Percentiles rank a stretch among this genome's conserved stretches.
phyloP scores from a whole-genome alignment of 768 basidiomycete genomes.

The Naematelia encephala region DNA sequence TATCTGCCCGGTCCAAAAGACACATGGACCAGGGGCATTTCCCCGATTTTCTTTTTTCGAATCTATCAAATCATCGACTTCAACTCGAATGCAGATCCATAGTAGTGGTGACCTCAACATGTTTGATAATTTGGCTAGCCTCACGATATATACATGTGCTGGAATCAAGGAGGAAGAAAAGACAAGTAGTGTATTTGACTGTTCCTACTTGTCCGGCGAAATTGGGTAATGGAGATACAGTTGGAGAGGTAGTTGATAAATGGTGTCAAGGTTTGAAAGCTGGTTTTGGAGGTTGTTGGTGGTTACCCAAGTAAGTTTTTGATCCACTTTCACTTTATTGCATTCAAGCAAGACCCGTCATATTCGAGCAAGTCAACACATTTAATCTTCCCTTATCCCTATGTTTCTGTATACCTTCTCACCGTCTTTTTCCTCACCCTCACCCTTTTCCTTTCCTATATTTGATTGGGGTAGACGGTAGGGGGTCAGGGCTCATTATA shows the following conservation, averaged over 20 bases:
- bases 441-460: no score
- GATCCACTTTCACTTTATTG: background rate
- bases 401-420: background rate
- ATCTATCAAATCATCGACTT: background rate
- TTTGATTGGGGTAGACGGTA: no score
- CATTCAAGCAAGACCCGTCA: background rate
- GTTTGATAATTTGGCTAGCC: no score
- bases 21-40: background rate
- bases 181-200: background rate
- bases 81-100: no score
- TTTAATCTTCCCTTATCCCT: no score
- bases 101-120: no score
- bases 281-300: conserved; percentile 49
- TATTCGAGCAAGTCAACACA: background rate
- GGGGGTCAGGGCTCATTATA: background rate
- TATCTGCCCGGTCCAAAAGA: background rate
- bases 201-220: background rate
- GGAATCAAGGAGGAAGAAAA: no score
- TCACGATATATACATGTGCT: no score
- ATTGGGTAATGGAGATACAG: background rate
- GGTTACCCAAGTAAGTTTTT: conserved; percentile 50
- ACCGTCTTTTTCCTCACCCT: no score
- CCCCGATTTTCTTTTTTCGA: background rate
- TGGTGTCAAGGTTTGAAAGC: conserved; percentile 21
- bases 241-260: background rate